Percentiles rank a stretch among this genome's conserved stretches.
Evolutionary conservation across 805 yeast genomes (phyloP).

Genomic region (Candida andamanensis): DNA sequence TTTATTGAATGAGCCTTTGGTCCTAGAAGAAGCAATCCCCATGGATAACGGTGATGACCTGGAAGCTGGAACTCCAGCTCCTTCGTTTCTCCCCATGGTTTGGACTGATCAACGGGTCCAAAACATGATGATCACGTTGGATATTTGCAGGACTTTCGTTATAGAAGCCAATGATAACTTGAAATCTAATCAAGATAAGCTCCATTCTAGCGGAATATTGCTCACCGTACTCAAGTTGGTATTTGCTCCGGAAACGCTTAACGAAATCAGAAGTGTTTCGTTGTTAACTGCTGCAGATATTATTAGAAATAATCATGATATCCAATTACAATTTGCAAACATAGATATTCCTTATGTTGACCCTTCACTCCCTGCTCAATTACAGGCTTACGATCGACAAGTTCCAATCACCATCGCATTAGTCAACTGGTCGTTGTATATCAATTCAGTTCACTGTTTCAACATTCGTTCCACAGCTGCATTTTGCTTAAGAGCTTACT

Average conservation of each 20-base stretch:
- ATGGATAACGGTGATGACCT: slow-evolving; percentile 28
- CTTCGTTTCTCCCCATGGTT: slow-evolving; percentile 43
- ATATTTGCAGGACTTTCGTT: slow-evolving; percentile 68
- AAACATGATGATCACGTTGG: slow-evolving; percentile 63
- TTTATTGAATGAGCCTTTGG: slow-evolving; percentile 55
- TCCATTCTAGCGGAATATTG: slow-evolving; percentile 59
- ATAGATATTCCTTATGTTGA: slow-evolving; percentile 92
- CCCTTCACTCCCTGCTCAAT: slow-evolving; percentile 52
- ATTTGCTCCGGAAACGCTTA: slow-evolving; percentile 62
- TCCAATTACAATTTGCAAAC: slow-evolving; percentile 68
- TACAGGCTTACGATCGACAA: slow-evolving; percentile 26
- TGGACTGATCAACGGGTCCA: slow-evolving; percentile 77
- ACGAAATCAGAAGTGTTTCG: slow-evolving; percentile 60
- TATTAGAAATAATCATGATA: slow-evolving; percentile 57
- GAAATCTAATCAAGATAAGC: slow-evolving; percentile 51
- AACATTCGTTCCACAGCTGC: slow-evolving; percentile 75
- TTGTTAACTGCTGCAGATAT: slow-evolving; percentile 73
- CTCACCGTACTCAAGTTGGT: slow-evolving; percentile 63
- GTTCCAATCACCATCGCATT: slow-evolving; percentile 73
- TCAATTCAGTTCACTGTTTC: slow-evolving; percentile 80
- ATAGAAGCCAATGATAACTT: slow-evolving; percentile 66
- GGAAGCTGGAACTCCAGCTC: slow-evolving; percentile 11
- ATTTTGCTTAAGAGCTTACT: slow-evolving; percentile 60
- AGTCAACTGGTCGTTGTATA: slow-evolving; percentile 74
- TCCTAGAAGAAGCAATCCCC: neutral